A percentile compares a stretch with the other conserved stretches of the same genome.
Evolutionary conservation across 75 land plant species (phyloP).

Genomic region (Pinus taeda): DNA sequence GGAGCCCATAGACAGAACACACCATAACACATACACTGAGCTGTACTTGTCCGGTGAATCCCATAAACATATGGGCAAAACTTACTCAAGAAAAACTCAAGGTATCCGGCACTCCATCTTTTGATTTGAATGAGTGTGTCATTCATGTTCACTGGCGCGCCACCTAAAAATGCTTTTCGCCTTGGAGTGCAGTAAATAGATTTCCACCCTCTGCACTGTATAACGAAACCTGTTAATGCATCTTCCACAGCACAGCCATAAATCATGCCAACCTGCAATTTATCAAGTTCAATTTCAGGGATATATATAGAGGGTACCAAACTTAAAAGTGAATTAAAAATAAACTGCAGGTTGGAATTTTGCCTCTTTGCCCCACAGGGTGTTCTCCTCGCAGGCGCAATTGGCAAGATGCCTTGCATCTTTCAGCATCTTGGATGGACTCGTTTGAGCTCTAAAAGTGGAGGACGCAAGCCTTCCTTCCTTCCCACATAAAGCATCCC

Average conservation of each 20-base stretch:
- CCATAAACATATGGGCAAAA: slow-evolving; percentile 25
- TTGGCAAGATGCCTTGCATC: slow-evolving; percentile 17
- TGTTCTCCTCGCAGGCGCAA: slow-evolving; percentile 36
- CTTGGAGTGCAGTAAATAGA: slow-evolving; percentile 34
- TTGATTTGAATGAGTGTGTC: slow-evolving; percentile 30
- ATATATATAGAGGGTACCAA: background rate
- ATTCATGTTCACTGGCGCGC: slow-evolving; percentile 28
- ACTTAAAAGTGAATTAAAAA: background rate
- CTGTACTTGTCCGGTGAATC: background rate
- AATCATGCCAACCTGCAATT: slow-evolving; percentile 45
- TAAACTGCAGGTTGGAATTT: background rate
- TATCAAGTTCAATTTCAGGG: background rate
- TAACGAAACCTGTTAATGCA: slow-evolving; percentile 51
- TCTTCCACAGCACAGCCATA: slow-evolving; percentile 70
- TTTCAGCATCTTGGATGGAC: slow-evolving; percentile 12
- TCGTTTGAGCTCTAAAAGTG: slow-evolving; percentile 1
- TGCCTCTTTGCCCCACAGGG: slow-evolving; percentile 51
- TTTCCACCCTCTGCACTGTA: slow-evolving; percentile 52
- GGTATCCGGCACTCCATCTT: slow-evolving; percentile 35
- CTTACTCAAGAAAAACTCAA: slow-evolving; percentile 26
- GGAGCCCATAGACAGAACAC: slow-evolving; percentile 26
- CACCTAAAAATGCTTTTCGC: slow-evolving; percentile 35
- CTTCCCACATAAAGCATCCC: slow-evolving; percentile 27
- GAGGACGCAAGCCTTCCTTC: background rate
- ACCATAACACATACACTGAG: slow-evolving; percentile 17